phyloP scores from a whole-genome alignment of 2,329 filamentous ascomycete species.

The Sodiomyces alkalinus region DNA sequence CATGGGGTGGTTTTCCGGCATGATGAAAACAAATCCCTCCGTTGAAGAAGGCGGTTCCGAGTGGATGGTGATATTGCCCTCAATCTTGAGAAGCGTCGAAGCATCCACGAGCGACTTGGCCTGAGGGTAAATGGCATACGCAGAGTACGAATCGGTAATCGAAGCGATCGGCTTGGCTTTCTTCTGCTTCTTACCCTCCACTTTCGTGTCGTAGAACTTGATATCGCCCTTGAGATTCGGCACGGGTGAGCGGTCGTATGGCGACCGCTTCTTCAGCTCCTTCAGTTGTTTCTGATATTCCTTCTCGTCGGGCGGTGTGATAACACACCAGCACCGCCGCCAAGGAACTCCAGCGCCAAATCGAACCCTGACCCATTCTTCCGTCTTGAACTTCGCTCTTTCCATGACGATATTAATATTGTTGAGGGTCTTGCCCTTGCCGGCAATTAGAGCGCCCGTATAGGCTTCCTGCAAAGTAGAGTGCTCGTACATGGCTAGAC shows the following conservation, averaged over 20 bases:
- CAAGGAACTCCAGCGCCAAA: slow-evolving; percentile 94
- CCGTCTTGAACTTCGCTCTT: slow-evolving; percentile 56
- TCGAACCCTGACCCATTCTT: slow-evolving; percentile 88
- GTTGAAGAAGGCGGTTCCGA: slow-evolving; percentile 59
- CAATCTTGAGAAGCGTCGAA: slow-evolving; percentile 85
- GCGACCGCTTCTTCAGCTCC: slow-evolving; percentile 62
- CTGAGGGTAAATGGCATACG: slow-evolving; percentile 92
- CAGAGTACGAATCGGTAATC: slow-evolving; percentile 78
- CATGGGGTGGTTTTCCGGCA: slow-evolving; percentile 88
- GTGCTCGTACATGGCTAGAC: slow-evolving; percentile 88
- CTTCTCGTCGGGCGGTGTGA: slow-evolving; percentile 86
- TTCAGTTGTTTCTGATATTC: slow-evolving; percentile 75
- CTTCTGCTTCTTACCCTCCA: slow-evolving; percentile 70
- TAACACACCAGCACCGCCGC: slow-evolving; percentile 93
- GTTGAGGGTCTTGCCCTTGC: slow-evolving; percentile 79
- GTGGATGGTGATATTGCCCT: slow-evolving; percentile 81
- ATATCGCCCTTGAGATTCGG: slow-evolving; percentile 71
- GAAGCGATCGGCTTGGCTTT: slow-evolving; percentile 83
- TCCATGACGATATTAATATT: slow-evolving; percentile 86
- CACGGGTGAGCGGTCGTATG: slow-evolving; percentile 58
- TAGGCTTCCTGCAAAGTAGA: slow-evolving; percentile 90
- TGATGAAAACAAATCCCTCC: slow-evolving; percentile 93
- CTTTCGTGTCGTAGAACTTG: slow-evolving; percentile 80
- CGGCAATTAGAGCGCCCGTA: slow-evolving; percentile 86
- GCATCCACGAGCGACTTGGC: slow-evolving; percentile 87